Evolutionary conservation across 2,329 filamentous ascomycete genomes (phyloP).

Genomic region (Ascocoryne sarcoides): DNA sequence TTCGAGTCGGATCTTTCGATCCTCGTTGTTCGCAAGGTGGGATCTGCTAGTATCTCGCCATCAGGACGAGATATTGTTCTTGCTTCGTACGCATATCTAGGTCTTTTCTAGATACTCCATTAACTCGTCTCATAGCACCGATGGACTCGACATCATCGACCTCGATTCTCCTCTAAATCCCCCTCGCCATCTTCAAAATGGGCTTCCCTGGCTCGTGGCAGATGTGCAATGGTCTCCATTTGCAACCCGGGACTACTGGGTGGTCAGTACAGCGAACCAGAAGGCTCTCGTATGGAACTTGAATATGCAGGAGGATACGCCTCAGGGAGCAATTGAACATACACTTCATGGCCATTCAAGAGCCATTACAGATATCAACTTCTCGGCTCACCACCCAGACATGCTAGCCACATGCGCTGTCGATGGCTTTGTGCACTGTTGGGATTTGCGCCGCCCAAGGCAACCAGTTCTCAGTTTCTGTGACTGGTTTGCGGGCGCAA

Average conservation of each 20-base stretch:
- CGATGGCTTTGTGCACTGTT: conserved; percentile 86
- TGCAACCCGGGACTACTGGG: conserved; percentile 81
- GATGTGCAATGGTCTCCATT: conserved; percentile 98
- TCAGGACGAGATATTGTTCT: conserved; percentile 84
- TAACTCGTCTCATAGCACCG: conserved; percentile 39
- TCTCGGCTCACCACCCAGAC: conserved; percentile 86
- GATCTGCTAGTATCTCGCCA: conserved; percentile 87
- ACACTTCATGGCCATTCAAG: conserved; percentile 78
- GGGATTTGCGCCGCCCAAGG: conserved; percentile 71
- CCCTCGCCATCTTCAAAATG: conserved; percentile 76
- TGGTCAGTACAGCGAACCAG: conserved; percentile 89
- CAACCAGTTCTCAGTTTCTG: conserved; percentile 74
- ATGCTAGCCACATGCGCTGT: conserved; percentile 84
- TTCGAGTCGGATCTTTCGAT: conserved; percentile 82
- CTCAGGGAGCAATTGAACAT: conserved; percentile 67
- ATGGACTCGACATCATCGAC: conserved; percentile 85
- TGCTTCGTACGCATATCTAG: conserved; percentile 50
- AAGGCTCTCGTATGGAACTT: conserved; percentile 92
- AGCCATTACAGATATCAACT: conserved; percentile 94
- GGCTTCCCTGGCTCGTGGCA: conserved; percentile 87
- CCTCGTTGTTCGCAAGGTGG: conserved; percentile 63
- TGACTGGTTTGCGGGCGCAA: conserved; percentile 89
- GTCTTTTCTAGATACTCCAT: neutral
- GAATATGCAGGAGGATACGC: conserved; percentile 60
- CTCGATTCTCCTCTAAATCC: conserved; percentile 82